Percentiles rank a stretch among this genome's conserved stretches.
phyloP scores from a whole-genome alignment of 2,329 filamentous ascomycete species.

The Colletotrichum godetiae region DNA sequence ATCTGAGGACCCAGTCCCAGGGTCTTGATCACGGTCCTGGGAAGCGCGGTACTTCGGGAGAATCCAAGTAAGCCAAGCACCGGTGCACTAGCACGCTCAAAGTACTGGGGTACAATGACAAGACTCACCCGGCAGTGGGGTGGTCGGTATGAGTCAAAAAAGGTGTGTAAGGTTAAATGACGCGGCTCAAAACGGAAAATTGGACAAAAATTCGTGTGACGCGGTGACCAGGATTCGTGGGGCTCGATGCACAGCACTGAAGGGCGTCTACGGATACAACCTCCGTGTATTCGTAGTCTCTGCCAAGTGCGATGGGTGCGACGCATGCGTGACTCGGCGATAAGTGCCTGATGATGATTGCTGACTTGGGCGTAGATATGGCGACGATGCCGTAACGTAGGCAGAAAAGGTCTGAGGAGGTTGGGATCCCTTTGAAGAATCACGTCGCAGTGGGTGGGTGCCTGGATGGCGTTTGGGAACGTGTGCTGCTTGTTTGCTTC shows the following conservation, averaged over 20 bases:
- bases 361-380: background rate
- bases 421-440: background rate
- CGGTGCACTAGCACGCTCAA: background rate
- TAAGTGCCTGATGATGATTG: conserved; percentile 22
- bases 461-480: background rate
- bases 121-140: conserved; percentile 2
- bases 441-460: background rate
- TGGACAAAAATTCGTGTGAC: conserved; percentile 4
- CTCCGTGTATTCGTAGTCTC: background rate
- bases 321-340: background rate
- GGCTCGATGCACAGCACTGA: background rate
- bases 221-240: background rate
- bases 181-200: conserved; percentile 25
- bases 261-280: background rate
- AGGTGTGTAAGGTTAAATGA: conserved; percentile 15
- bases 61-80: conserved; percentile 4
- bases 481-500: background rate
- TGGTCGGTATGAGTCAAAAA: conserved; percentile 29
- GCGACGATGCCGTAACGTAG: conserved; percentile 4
- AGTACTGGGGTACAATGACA: background rate
- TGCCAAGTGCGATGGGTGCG: background rate
- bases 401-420: background rate
- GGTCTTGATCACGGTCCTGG: background rate
- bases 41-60: conserved; percentile 10
- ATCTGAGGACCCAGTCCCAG: background rate